Conservation (phyloP, 331 rosid genomes). For the Rosa hybrid region DNA sequence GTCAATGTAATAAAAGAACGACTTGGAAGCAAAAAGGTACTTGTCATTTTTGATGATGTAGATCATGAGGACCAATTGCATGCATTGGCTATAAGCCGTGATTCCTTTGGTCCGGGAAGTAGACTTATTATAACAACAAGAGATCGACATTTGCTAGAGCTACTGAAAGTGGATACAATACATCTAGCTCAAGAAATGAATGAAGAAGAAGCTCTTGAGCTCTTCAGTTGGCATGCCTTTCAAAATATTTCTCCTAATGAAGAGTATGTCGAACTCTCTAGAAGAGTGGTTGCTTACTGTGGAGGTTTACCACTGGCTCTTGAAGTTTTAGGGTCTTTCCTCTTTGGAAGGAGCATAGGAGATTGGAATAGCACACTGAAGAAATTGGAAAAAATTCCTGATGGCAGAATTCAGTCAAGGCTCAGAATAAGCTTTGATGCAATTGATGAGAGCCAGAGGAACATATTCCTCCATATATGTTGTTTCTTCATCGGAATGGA, state of each 20-base stretch:
- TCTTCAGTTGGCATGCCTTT: conserved; percentile 39
- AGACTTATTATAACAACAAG: conserved; percentile 20
- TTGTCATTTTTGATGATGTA: conserved; percentile 17
- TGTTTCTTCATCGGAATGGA: conserved; percentile 39
- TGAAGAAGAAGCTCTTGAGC: conserved; percentile 29
- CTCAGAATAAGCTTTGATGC: conserved; percentile 34
- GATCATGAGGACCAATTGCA: conserved; percentile 8
- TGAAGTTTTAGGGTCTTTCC: neutral
- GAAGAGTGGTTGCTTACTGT: conserved; percentile 17
- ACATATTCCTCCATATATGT: conserved; percentile 33
- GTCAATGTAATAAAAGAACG: neutral
- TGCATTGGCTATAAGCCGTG: neutral
- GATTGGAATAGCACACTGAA: conserved; percentile 4
- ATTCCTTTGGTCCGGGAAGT: conserved; percentile 16
- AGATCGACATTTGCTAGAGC: conserved; percentile 15
- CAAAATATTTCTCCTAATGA: conserved; percentile 6
- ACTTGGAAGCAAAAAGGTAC: neutral
- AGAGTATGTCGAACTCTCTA: conserved; percentile 12
- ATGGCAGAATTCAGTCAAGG: neutral
- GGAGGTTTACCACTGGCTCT: conserved; percentile 21
- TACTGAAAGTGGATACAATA: conserved; percentile 1
- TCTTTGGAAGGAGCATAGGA: neutral
- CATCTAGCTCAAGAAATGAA: neutral
- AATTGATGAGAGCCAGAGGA: conserved; percentile 18
- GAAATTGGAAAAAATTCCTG: conserved; percentile 19